Evolutionary conservation across 2,329 filamentous ascomycete genomes (phyloP).

Genomic region (Exophiala calicioides): DNA sequence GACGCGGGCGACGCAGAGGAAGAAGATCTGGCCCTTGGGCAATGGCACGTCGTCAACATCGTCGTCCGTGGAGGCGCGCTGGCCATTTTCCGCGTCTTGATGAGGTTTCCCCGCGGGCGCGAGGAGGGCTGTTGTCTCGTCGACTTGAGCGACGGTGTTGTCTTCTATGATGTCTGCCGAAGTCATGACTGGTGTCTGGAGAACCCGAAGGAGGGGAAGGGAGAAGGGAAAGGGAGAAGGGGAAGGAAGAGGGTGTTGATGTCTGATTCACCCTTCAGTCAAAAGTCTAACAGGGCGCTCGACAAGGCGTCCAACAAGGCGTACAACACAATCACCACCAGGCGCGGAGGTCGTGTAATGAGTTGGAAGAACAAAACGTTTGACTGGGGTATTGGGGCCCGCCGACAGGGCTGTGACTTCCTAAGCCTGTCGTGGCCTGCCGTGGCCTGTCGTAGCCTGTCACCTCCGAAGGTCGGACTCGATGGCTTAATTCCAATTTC

Average conservation of each 20-base stretch:
- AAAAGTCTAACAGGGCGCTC: no score
- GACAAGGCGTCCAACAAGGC: no score
- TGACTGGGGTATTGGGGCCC: no score
- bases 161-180: conserved; percentile 13
- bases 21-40: conserved; percentile 65
- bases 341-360: no score
- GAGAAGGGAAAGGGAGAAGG: not conserved
- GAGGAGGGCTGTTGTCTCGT: conserved; percentile 26
- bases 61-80: not conserved
- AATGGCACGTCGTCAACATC: conserved; percentile 43
- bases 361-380: no score
- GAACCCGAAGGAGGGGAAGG: not conserved
- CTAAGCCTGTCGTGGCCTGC: no score
- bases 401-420: no score
- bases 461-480: no score
- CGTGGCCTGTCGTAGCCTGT: no score
- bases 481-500: no score
- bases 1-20: conserved; percentile 72
- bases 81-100: conserved; percentile 1
- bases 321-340: no score
- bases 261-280: not conserved
- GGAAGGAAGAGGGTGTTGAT: not conserved
- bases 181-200: conserved; percentile 8
- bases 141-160: conserved; percentile 12
- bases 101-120: conserved; percentile 7